Evolutionary conservation across 495 filamentous ascomycete species (phyloP).

Genomic region (Penicillium verhagenii): DNA sequence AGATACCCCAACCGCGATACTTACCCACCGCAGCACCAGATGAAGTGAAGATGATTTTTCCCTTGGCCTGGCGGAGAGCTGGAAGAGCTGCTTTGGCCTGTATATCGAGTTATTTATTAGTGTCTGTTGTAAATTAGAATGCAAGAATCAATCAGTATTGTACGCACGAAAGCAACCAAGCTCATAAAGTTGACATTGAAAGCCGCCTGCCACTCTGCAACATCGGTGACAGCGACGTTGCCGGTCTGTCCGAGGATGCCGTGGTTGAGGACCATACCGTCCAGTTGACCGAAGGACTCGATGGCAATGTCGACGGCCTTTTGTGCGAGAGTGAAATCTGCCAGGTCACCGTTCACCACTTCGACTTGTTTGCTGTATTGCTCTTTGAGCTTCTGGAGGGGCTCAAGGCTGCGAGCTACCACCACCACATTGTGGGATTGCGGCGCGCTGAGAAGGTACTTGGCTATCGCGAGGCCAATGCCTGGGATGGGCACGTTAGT

Average conservation of each 20-base stretch:
- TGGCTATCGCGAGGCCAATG: conserved; percentile 76
- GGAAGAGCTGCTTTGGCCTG: conserved; percentile 75
- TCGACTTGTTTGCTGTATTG: conserved; percentile 66
- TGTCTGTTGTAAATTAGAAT: not conserved
- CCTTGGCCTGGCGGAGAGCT: conserved; percentile 64
- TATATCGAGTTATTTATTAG: conserved; percentile 11
- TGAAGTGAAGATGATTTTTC: conserved; percentile 70
- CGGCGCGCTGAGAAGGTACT: conserved; percentile 63
- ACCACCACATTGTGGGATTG: conserved; percentile 69
- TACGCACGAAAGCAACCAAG: conserved; percentile 69
- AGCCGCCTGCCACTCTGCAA: conserved; percentile 69
- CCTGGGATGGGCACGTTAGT: conserved; percentile 47
- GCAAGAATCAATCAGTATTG: not conserved
- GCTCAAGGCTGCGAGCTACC: conserved; percentile 66
- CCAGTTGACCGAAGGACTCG: conserved; percentile 65
- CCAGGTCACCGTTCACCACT: conserved; percentile 73
- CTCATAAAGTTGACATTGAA: conserved; percentile 87
- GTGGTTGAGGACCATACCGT: conserved; percentile 87
- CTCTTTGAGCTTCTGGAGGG: conserved; percentile 64
- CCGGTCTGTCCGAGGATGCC: conserved; percentile 77
- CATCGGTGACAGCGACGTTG: conserved; percentile 59
- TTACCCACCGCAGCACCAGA: conserved; percentile 68
- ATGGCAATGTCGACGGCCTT: conserved; percentile 63
- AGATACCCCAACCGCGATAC: conserved; percentile 75
- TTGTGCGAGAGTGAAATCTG: conserved; percentile 59